Base-by-base conservation (phyloP, 352 stramenopile genomes). In the Phytophthora idaei region DNA sequence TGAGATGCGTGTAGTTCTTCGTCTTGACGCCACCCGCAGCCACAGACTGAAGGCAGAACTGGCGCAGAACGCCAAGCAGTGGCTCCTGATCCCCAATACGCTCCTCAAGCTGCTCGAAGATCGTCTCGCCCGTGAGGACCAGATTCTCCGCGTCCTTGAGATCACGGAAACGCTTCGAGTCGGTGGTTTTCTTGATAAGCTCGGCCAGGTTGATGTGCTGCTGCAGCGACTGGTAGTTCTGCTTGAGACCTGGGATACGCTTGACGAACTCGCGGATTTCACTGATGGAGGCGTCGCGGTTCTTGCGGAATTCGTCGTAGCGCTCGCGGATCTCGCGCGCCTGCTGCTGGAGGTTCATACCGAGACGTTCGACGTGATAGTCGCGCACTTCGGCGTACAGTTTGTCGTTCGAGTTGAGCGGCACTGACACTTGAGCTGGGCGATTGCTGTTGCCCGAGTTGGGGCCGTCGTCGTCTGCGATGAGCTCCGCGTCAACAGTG, bases 191-290 rank as follows among this genome's bases (percentile, higher is more conserved):
- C 69, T 99, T 99, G 51, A 99, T 88, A 1, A 98, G 63, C 77
- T 99, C 96, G 4, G 97, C 96, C 54, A 99, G 75, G 67, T 99
- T 96, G 67, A 99, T 99, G 76, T 99, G 97, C 77, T 98, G 96
- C 63, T 98, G 96, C 12, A 99, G 76, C n/a, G 84, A 97, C 76
- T 97, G 91, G 71, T 98, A 97, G 66, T 97, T 97, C 51, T 97
- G 86, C 49, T 96, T 97, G 15, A 97, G 76, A 10, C 91, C 91
- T 0, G 96, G 96, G 65, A 99, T 99, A 67, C 97, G 93, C 81
- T 99, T 99, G 49, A 99, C 97, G 65, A 99, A 99, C 69, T 98
- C 95, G 66, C 98, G 96, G 57, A 99, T 99, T 80, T 99, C 96
- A 11, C 88, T 96, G 69, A 99, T 96, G 53, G 96, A 98, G 44